A percentile compares a stretch with the other conserved stretches of the same genome.
phyloP scores from a whole-genome alignment of 805 yeast genomes.

The Schwanniomyces yamadae region DNA sequence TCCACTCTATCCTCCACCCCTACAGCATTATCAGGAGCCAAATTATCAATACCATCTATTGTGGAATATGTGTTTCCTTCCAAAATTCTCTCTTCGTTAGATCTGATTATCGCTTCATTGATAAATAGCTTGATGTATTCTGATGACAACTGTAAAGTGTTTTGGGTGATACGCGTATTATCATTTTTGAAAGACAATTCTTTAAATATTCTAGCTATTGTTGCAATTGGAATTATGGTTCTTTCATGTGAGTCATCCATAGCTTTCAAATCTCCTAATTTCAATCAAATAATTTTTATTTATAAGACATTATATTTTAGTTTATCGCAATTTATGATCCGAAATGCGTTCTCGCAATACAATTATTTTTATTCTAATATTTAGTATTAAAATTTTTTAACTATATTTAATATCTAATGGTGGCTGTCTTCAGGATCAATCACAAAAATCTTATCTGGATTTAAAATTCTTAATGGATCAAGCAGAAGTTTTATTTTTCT shows the following conservation, averaged over 20 bases:
- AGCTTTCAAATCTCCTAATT: no score
- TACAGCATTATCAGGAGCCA: conserved; percentile 9
- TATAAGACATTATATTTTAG: not conserved
- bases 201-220: conserved; percentile 53
- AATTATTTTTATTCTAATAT: no score
- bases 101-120: conserved; percentile 56
- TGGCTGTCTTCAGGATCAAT: conserved; percentile 53
- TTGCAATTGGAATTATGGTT: conserved; percentile 11
- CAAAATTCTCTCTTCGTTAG: conserved; percentile 49
- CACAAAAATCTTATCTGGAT: conserved; percentile 77
- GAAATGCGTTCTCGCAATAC: no score
- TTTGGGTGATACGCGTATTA: conserved; percentile 47
- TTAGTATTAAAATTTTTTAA: no score
- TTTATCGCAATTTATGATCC: no score
- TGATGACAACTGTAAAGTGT: conserved; percentile 48
- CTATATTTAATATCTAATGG: no score
- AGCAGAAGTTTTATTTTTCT: conserved; percentile 67
- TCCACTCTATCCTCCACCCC: not conserved
- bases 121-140: conserved; percentile 58
- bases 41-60: conserved; percentile 36
- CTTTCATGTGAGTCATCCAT: not conserved
- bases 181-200: conserved; percentile 48
- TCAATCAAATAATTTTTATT: not conserved
- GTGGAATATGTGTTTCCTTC: conserved; percentile 25
- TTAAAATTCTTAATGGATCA: conserved; percentile 70